These are phyloP conservation scores for Aureobasidium lini DNA, from an alignment of 2,329 filamentous ascomycete species.

Conservation along the genomic window DNA sequence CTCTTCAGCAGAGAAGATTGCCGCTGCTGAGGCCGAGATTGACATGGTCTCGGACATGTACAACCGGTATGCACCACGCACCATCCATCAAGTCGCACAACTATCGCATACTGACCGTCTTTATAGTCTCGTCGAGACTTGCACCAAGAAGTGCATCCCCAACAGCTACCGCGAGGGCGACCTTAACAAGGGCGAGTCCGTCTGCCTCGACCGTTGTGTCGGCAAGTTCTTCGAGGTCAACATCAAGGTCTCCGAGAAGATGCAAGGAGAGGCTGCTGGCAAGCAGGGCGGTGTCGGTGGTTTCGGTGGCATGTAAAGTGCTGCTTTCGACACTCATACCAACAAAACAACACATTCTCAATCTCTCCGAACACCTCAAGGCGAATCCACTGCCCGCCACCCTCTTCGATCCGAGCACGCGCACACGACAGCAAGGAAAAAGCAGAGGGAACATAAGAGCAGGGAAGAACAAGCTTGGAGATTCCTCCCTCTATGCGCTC, in stretches of 20 bases:
- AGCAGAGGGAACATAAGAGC: not conserved
- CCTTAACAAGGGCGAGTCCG: constrained; percentile 97
- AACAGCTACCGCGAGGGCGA: constrained; percentile 89
- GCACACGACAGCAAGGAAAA: not conserved
- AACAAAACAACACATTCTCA: not conserved
- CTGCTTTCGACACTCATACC: not conserved
- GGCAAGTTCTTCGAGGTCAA: constrained; percentile 99
- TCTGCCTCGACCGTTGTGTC: constrained; percentile 95
- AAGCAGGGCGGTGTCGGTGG: constrained; percentile 50
- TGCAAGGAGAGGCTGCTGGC: constrained; percentile 76
- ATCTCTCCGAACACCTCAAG: not conserved
- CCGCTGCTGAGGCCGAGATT: constrained; percentile 91
- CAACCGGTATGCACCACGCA: constrained; percentile 62
- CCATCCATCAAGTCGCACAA: not conserved
- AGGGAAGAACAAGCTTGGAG: not conserved
- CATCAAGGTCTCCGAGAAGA: constrained; percentile 93
- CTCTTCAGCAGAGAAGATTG: constrained; percentile 94
- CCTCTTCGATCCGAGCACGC: not conserved
- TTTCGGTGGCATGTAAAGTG: constrained; percentile 22
- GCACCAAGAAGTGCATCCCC: constrained; percentile 90
- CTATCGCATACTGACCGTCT: constrained; percentile 10
- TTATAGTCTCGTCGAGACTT: constrained; percentile 64
- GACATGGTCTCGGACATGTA: constrained; percentile 98
- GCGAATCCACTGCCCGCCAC: constrained; percentile 1
- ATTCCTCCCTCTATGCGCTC: not conserved